Percentiles rank a stretch among this genome's conserved stretches.
phyloP scores from a whole-genome alignment of 2,329 filamentous ascomycete species.

The Cadophora sp. region DNA sequence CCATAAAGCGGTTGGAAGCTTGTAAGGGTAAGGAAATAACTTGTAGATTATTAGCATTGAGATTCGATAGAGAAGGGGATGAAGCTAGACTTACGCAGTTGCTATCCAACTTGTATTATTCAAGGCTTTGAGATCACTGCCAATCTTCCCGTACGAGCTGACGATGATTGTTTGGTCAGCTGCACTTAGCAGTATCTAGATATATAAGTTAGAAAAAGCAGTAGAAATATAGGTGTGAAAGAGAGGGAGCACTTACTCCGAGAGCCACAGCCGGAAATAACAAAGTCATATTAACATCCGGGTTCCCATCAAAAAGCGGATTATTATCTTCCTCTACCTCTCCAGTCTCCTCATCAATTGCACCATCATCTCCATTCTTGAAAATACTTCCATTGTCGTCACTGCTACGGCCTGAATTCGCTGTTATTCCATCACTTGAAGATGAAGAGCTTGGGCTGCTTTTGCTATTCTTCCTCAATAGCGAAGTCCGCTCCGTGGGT shows the following conservation, averaged over 20 bases:
- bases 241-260: conserved; percentile 53
- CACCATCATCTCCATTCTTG: conserved; percentile 12
- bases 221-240: not conserved
- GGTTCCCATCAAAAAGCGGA: conserved; percentile 37
- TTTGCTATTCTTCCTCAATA: not conserved
- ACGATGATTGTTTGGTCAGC: conserved; percentile 81
- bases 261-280: conserved; percentile 67
- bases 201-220: not conserved
- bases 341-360: conserved; percentile 25
- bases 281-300: conserved; percentile 52
- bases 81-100: conserved; percentile 49
- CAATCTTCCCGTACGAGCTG: conserved; percentile 79
- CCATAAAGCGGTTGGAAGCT: conserved; percentile 79
- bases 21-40: conserved; percentile 76
- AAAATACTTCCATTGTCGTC: conserved; percentile 5
- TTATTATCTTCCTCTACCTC: conserved; percentile 28
- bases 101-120: conserved; percentile 81
- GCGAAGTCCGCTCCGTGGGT: conserved; percentile 12
- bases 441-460: not conserved
- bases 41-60: conserved; percentile 36
- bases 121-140: conserved; percentile 75
- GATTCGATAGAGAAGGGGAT: not conserved
- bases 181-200: conserved; percentile 73
- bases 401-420: not conserved
- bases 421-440: not conserved